Evolutionary conservation across 768 basidiomycete species (phyloP), one percentile per base, ranked within the genome.

Genomic region (Rubroboletus satanas): DNA sequence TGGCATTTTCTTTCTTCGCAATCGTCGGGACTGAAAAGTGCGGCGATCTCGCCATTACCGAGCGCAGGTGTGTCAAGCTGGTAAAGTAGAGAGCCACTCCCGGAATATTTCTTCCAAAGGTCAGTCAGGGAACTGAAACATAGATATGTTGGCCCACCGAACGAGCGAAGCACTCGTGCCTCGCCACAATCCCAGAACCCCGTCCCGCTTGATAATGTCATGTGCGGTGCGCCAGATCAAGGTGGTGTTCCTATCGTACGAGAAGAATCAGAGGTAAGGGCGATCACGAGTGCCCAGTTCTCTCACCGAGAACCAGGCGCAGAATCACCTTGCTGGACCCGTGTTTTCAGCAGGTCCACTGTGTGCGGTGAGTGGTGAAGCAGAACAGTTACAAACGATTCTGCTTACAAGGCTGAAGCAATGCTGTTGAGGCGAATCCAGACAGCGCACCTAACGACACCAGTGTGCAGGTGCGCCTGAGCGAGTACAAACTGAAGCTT

Each of bases 51-150:
- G 93, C 84, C 79, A 98, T 83, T 37, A 83, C 58, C 7, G 82
- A 77, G n/a, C 95, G 86, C 38, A 95, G 75, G 59, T 92, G 85
- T 17, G 87, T 93, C 45, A 98, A 75, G 41, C 84, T 77, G 4
- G 94, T 92, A 77, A 97, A 89, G 75, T 98, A 98, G 46, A 94
- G 70, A 4, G 94, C 93, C 18, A 97, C 89, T 5, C 95, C 95
- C 1, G 95, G 95, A 5, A 97, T 84, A 66, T 96, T 97, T 53
- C 94, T 94, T 58, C 33, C 2, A 37, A 5, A 35, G 37, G 21
- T 64, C 42, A 61, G 49, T 28, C 48, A 32, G 12, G 47, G 32
- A 36, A 29, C 31, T 18, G 23, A 37, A 41, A 21, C 33, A 37
- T 26, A 5, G n/a, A n/a, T 18, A 44, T 32, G 43, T 50, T 12